Percentiles rank a stretch among this genome's conserved stretches.
Evolutionary conservation across 2,329 filamentous ascomycete genomes (phyloP).

Genomic region (Hymenoscyphus albidus): DNA sequence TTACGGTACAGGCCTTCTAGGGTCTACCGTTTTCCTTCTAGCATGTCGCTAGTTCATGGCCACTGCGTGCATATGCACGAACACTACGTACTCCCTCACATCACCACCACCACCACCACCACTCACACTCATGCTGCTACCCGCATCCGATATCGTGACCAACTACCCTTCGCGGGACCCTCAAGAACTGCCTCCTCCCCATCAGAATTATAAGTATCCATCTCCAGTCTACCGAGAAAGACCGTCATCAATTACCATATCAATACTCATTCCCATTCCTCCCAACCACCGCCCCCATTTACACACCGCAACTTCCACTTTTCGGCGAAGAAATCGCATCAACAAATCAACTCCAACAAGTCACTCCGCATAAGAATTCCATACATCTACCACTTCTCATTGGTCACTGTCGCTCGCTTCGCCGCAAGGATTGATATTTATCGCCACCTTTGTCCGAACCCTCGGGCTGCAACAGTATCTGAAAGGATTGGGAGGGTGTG

Average conservation of each 20-base stretch:
- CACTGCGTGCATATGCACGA: background rate
- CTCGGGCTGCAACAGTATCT: too few relatives aligned
- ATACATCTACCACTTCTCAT: background rate
- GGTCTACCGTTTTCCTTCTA: background rate
- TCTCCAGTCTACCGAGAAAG: background rate
- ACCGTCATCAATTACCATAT: background rate
- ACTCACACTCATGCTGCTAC: background rate
- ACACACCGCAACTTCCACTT: background rate
- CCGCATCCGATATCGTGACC: background rate
- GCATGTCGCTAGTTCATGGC: background rate
- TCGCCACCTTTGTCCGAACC: background rate
- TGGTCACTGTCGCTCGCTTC: background rate
- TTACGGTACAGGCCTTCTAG: background rate
- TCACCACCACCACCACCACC: background rate
- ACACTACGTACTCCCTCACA: background rate
- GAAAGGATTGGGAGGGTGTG: background rate
- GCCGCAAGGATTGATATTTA: background rate
- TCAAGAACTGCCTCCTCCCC: background rate
- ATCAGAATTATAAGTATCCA: background rate
- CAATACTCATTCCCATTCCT: background rate
- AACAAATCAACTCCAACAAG: background rate
- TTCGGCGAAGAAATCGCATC: background rate
- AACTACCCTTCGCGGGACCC: background rate
- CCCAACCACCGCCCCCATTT: background rate
- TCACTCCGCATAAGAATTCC: background rate